Base-by-base conservation (phyloP, 495 filamentous ascomycete genomes). In the Podospora conica region DNA sequence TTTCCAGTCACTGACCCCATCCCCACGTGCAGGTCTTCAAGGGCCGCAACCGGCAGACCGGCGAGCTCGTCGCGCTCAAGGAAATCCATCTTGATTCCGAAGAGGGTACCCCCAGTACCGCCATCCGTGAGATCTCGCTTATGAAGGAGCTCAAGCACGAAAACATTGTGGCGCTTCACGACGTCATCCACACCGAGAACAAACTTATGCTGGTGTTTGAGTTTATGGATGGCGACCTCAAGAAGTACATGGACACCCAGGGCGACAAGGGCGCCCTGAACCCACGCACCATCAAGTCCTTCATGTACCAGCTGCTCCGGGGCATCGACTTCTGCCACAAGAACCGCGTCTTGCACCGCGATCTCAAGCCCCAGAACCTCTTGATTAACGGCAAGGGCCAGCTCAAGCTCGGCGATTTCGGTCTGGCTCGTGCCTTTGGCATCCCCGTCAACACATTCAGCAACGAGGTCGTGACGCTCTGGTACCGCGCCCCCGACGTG, bases 131-230 rank as follows among this genome's bases (percentile, higher is more conserved):
- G 79, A 98, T 98, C 73, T 96, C 92, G 0, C 83, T 99, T 28
- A 97, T 99, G 90, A 99, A 99, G 79, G 95, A 99, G 78, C 86
- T 98, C 73, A 98, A 96, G 78, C 92, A 99, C 79, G 91, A 96
- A 71, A 96, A 96, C 75, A 97, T 98, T 66, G 94, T 99, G 64
- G 93, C 91, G 58, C 88, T 99, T 1, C 90, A 98, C 82, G 96
- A 99, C 80, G 96, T 99, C 31, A 97, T 99, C 71, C 95, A 99
- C 75, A 98, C 95, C 63, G 95, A 99, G 78, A 97, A 98, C 81
- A 99, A 99, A 76, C 86, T 99, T 55, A 98, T 98, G 92, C 90
- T 99, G 48, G 95, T 99, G 15, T 96, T 97, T 69, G 95, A 99
- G 77, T 97, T 89, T 76, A 96, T 99, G 88, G 95, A 99, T 77